These are phyloP conservation scores for Cyberlindnera maritima DNA, from an alignment of 805 yeast genomes.

Conservation along the genomic window DNA sequence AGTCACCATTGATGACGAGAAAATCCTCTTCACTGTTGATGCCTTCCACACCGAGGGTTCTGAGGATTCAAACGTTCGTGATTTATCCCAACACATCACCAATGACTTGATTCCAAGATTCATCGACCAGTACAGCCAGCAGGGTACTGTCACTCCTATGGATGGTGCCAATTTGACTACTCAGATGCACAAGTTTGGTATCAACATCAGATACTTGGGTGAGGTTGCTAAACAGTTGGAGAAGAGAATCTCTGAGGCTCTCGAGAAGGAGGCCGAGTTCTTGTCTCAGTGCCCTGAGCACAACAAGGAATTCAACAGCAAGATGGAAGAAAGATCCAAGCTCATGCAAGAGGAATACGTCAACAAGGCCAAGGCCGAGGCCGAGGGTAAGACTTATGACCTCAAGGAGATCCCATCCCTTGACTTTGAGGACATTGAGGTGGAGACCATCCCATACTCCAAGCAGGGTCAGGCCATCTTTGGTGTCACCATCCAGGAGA, in stretches of 20 bases:
- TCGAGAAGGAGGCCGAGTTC: conserved; percentile 13
- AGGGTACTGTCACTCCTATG: conserved; percentile 56
- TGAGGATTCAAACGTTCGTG: conserved; percentile 53
- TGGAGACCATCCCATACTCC: conserved; percentile 11
- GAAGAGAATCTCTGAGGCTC: conserved; percentile 29
- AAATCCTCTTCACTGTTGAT: conserved; percentile 53
- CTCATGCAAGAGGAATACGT: conserved; percentile 18
- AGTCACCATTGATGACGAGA: conserved; percentile 49
- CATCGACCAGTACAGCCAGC: conserved; percentile 45
- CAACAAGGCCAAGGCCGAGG: conserved; percentile 25
- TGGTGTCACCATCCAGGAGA: conserved; percentile 43
- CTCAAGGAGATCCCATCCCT: conserved; percentile 22
- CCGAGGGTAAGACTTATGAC: conserved; percentile 24
- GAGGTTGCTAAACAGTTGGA: conserved; percentile 40
- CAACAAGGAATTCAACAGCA: conserved; percentile 18
- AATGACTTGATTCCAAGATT: conserved; percentile 60
- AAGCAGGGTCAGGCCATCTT: conserved; percentile 17
- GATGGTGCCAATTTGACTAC: conserved; percentile 77
- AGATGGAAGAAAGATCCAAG: conserved; percentile 15
- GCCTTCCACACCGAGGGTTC: conserved; percentile 46
- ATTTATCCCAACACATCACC: conserved; percentile 62
- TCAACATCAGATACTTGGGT: conserved; percentile 88
- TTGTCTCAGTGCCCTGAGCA: conserved; percentile 18
- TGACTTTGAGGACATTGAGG: conserved; percentile 22
- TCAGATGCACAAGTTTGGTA: conserved; percentile 74